Base-by-base conservation (phyloP, 805 yeast genomes). In the Saccharomyces paradoxus region DNA sequence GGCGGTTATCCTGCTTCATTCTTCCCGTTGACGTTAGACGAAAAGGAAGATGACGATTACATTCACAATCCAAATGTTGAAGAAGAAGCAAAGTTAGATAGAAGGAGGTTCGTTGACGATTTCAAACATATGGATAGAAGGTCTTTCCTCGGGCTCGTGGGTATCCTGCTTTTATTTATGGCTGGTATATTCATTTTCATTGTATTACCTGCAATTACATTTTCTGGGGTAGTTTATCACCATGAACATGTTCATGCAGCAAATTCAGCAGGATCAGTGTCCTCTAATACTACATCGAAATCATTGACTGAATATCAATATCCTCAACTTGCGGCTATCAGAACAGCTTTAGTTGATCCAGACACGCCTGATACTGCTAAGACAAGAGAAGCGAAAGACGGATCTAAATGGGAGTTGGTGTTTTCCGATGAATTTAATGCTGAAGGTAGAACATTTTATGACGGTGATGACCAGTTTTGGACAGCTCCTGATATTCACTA, bases 1-100 rank as follows among this genome's bases (percentile, higher is more conserved):
- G 99, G 98, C 51, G 98, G 98, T 14, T 92, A 88, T 70, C 98
- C 99, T 0, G 95, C 96, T 8, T 78, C 90, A 17, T 83, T 89
- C 4, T 92, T 92, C 74, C 99, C 99, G 1, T 74, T 92, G 55
- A 85, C 81, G 62, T 83, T 94, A 59, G 97, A 92, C 56, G 98
- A 92, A 62, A 89, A 89, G 71, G 99, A 92, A 71, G 86, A 87
- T 9, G 99, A 92, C 73, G 99, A 92, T 71, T 91, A 89, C 66
- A 69, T 94, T 60, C 98, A 92, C 71, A 94, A 92, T 71, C 98
- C 98, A 1, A 97, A 92, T 70, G 97, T 97, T 9, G 85, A 90
- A 41, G 87, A 83, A 48, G 99, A 94, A 68, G 96, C 96, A 24
- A 81, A 84, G 56, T 82, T 85, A 63, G 96, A 89, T 62, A 85